Base-by-base conservation (phyloP, 306 rosid species). In the Lathyrus sativus region DNA sequence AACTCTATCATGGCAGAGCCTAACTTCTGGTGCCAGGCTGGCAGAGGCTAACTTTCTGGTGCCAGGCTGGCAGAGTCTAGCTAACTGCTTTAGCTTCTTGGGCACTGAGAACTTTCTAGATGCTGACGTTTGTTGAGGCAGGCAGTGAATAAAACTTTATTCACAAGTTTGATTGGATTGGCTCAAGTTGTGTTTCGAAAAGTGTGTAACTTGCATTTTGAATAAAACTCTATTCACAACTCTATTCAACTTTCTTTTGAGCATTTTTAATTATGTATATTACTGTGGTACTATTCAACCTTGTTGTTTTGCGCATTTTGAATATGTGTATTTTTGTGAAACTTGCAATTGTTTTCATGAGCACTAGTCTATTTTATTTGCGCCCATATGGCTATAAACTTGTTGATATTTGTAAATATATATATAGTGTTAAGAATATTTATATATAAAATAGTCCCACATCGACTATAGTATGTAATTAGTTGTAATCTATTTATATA, bases 261-360 rank as follows among this genome's bases (percentile, higher is more conserved):
- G 63, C 41, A 61, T 41, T 41, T 29, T 39, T 41, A 68, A 50
- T 53, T 67, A 24, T 17, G 3, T 57, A 60, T 60, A 71, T 33
- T 59, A 45, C 58, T 0, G 55, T 58, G 37, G 48, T 31, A 31
- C 41, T 46, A 44, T 70, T 70, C 17, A 70, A 58, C 29, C 35
- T 44, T 3, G 10, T 58, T 8, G 14, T 76, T 19, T 60, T 19
- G 39, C 35, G 19, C 39, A 57, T 57, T 57, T 35, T 56, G 62
- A 26, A 39, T 13, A 39, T 13, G 22, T 29, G 62, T 13, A 2
- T 57, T 2, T 57, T 14, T 59, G 65, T 59, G 45, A 17, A 49
- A 49, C 28, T 54, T 60, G 41, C 65, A 13, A 24, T 62, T 50
- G 18, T 18, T 75, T 59, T 41, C 70, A 49, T 59, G 56, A 26